Conservation (phyloP, 306 rosid species). For the Arachis stenosperma region DNA sequence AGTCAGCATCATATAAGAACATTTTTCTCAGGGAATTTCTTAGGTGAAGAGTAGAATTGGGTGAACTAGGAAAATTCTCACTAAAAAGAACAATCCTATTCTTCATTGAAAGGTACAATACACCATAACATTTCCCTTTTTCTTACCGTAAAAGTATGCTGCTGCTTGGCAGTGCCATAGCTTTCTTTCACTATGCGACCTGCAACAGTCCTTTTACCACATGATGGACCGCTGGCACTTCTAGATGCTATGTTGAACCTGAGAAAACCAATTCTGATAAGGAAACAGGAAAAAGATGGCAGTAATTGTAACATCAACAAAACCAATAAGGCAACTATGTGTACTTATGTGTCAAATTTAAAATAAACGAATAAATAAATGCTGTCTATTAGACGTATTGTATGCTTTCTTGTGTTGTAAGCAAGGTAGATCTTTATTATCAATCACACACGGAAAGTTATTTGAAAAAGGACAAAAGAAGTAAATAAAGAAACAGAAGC, state of each 20-base stretch:
- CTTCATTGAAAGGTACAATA: too few relatives aligned
- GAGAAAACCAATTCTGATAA: slow-evolving; percentile 33
- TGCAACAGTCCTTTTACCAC: slow-evolving; percentile 76
- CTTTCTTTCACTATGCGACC: slow-evolving; percentile 93
- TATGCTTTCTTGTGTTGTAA: too few relatives aligned
- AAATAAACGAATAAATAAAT: too few relatives aligned
- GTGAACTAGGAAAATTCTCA: too few relatives aligned
- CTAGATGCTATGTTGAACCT: slow-evolving; percentile 82
- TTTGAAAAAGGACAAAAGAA: slow-evolving; percentile 5
- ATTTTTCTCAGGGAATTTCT: slow-evolving; percentile 37
- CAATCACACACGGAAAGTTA: not conserved
- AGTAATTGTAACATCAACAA: not conserved
- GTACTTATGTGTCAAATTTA: too few relatives aligned
- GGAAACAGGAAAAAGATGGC: slow-evolving; percentile 23
- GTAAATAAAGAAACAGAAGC: not conserved
- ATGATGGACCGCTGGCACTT: slow-evolving; percentile 73
- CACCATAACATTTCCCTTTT: not conserved
- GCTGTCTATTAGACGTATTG: too few relatives aligned
- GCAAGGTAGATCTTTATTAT: not conserved
- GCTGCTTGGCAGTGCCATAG: slow-evolving; percentile 89
- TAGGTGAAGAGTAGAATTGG: too few relatives aligned
- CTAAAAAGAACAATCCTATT: too few relatives aligned
- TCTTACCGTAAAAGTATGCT: slow-evolving; percentile 89
- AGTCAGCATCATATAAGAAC: slow-evolving; percentile 13
- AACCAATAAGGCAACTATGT: too few relatives aligned